Percentiles rank a stretch among this genome's conserved stretches.
Conservation (phyloP, 306 rosid species). For the Citrullus mucosospermus region DNA sequence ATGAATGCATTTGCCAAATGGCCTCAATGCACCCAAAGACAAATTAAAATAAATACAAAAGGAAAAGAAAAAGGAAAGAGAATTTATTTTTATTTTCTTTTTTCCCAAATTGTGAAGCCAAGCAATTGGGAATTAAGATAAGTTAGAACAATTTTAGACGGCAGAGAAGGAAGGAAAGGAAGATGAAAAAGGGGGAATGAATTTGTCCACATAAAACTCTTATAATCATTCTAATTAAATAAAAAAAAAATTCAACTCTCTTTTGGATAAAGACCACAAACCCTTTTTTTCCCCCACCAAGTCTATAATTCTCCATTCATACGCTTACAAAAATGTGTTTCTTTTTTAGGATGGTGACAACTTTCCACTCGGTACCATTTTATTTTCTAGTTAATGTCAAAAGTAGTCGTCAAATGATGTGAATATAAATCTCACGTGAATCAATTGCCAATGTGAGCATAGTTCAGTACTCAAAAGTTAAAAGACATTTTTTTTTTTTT, state of each 20-base stretch:
- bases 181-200: background rate
- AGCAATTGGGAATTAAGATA: background rate
- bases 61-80: background rate
- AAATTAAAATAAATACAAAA: no score
- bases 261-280: background rate
- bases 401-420: background rate
- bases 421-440: background rate
- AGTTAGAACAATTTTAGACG: constrained; percentile 1
- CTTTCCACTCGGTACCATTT: background rate
- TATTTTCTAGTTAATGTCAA: background rate
- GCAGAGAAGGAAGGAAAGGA: background rate
- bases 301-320: background rate
- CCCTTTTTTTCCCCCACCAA: background rate
- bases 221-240: no score
- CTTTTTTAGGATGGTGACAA: background rate
- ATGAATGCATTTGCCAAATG: background rate
- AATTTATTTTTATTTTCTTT: no score
- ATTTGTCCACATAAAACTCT: background rate
- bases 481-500: no score
- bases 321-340: background rate
- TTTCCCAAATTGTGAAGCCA: background rate
- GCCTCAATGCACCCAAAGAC: background rate
- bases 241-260: background rate
- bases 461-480: no score
- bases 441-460: no score